Base-by-base conservation (phyloP, 768 basidiomycete species). In the Chlorophyllum brunneum region DNA sequence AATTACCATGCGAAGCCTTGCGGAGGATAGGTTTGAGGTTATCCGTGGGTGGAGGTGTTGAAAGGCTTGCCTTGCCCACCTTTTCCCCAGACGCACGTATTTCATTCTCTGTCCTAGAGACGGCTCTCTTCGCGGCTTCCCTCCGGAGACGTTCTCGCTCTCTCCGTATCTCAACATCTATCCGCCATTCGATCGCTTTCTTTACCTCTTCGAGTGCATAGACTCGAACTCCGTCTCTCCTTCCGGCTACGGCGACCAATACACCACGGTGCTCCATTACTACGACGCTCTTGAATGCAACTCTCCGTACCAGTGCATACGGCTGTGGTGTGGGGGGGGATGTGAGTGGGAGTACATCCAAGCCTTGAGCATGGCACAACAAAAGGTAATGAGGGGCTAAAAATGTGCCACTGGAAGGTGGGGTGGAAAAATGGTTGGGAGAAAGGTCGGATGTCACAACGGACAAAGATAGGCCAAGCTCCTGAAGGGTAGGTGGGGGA, bases 211-310 rank as follows among this genome's bases (percentile, higher is more conserved):
- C 90, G 13, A 93, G 72, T 15, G 91, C 91, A 65, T 93, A 93
- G 15, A 93, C 91, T 30, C 91, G 79, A 38, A 93, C 90, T 2
- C 91, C 90, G 56, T 92, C 89, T 59, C 91, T 72, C 56, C 91
- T 74, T 7, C 91, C 91, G 13, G 92, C 92, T 56, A 93, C 91
- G 10, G 91, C 90, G 7, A 93, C 91, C n/a, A 93, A 70, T 0
- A 93, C 89, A 5, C 90, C 91, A 26, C 91, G 85, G 61, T 92
- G 88, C 60, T 93, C 91, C 91, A 93, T 93, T 11, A 93, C 86
- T 0, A 93, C 87, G n/a, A 93, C 85, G 51, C 79, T 83, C 63
- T 91, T 92, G 68, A 93, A 93, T 30, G 79, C 77, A 46, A 91
- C 88, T 49, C 89, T 78, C 18, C 91, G 81, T 20, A 93, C 84